Base-by-base conservation (phyloP, 2,329 filamentous ascomycete species). In the Diaporthe citri region DNA sequence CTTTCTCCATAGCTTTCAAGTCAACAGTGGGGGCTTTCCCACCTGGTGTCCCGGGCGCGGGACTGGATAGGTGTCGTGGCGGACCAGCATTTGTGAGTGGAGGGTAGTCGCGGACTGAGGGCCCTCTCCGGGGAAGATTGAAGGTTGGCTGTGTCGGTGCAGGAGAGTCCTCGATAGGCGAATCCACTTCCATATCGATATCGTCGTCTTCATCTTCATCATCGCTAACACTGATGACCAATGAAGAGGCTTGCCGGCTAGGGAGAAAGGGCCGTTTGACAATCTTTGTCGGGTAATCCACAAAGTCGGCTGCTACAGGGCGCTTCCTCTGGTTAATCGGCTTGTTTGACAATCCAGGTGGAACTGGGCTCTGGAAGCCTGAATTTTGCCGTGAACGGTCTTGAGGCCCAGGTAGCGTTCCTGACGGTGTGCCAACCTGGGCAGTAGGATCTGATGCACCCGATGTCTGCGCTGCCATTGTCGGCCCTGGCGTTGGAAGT, bases 221-320 rank as follows among this genome's bases (percentile, higher is more conserved):
- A 39, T 97, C 96, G 80, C 95, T 97, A 52, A 97, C 93, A 77
- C 97, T 91, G 78, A 98, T 97, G 52, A 98, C 90, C 71, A 97
- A 89, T 3, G 89, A 89, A 67, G 91, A 88, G 34, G 92, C 88
- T 70, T 89, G 85, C 34, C 87, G 86, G 62, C 86, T 87, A 59
- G 92, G 90, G 17, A 89, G 90, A 79, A 93, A 92, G 5, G 91
- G 89, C 66, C 92, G 90, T 78, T 94, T 94, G 22, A 83, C 79
- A 17, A 84, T 80, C 1, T 83, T 79, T 20, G 84, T 80, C 0
- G 86, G 84, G 28, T 87, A 85, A n/a, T 90, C 89, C 76, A 94
- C 91, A 77, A 94, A 92, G 80, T 95, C 93, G 6, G 93, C 89
- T 17, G 94, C 93, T 55, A 94, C 89, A 3, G 85, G 86, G 7